Percentiles rank a stretch among this genome's conserved stretches.
Evolutionary conservation across 192 early-diverging fungal genomes (phyloP).

Genomic region (Obelidium mucronatum): DNA sequence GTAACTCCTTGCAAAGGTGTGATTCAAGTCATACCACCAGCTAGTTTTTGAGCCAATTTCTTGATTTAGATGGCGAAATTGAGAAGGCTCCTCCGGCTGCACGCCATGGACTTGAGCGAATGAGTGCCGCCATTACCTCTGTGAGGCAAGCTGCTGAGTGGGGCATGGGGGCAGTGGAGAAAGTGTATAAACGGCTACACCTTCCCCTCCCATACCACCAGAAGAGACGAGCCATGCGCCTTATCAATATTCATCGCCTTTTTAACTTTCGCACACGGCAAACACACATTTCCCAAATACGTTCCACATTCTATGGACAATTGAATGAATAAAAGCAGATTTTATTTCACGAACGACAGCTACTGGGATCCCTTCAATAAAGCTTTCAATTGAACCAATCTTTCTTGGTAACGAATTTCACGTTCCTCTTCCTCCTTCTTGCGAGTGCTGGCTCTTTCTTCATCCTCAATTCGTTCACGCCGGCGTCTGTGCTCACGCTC

Average conservation of each 20-base stretch:
- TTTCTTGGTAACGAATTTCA: neutral
- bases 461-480: too few relatives aligned
- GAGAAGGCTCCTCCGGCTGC: neutral
- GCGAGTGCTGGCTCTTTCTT: neutral
- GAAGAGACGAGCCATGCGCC: neutral
- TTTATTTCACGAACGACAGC: neutral
- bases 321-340: neutral
- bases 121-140: constrained; percentile 23
- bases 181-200: constrained; percentile 6
- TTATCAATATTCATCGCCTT: constrained; percentile 11
- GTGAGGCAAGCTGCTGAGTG: constrained; percentile 33
- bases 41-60: neutral
- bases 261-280: constrained; percentile 21
- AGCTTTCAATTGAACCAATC: neutral
- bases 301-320: neutral
- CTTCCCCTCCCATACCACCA: constrained; percentile 10
- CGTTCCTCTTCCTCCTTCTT: neutral
- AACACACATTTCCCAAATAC: constrained; percentile 25
- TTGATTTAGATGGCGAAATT: neutral
- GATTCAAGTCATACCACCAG: neutral
- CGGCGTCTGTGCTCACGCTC: neutral
- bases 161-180: constrained; percentile 34
- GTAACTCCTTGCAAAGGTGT: constrained; percentile 17
- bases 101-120: neutral
- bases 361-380: neutral